Conservation (phyloP, 2,329 filamentous ascomycete genomes). For the Fusarium sp. region DNA sequence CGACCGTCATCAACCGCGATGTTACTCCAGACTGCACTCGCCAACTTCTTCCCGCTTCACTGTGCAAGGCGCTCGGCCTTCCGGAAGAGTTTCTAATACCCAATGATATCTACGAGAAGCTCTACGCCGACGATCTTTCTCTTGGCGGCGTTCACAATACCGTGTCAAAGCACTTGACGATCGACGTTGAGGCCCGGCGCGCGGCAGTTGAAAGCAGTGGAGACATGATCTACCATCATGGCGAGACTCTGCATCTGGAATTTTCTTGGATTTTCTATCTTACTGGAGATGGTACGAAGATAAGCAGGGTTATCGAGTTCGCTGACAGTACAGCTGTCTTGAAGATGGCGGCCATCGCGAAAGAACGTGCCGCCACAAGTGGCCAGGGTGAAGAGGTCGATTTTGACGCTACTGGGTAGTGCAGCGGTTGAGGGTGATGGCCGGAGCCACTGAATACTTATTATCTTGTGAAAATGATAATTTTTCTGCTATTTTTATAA, state of each 20-base stretch:
- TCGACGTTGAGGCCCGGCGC: constrained; percentile 14
- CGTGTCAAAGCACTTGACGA: not conserved
- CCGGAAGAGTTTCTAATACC: constrained; percentile 6
- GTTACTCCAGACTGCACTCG: constrained; percentile 23
- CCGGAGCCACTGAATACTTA: not conserved
- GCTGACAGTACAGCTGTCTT: constrained; percentile 4
- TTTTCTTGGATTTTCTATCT: constrained; percentile 20
- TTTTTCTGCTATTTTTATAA: not conserved
- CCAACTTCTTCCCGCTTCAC: constrained; percentile 14
- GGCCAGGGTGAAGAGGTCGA: not conserved
- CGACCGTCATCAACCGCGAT: constrained; percentile 19
- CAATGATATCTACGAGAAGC: constrained; percentile 20
- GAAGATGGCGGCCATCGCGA: not conserved
- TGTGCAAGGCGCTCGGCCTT: constrained; percentile 9
- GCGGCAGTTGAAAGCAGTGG: constrained; percentile 9
- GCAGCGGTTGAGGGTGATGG: not conserved
- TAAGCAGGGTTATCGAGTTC: constrained; percentile 26
- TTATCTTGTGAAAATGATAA: not conserved
- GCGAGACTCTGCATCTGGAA: constrained; percentile 1
- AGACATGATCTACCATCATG: constrained; percentile 19
- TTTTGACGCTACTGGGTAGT: not conserved
- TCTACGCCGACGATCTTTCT: constrained; percentile 8
- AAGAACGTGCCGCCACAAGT: not conserved
- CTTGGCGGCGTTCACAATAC: constrained; percentile 10
- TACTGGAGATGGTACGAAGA: constrained; percentile 19